A percentile compares a stretch with the other conserved stretches of the same genome.
Conservation (phyloP, 768 basidiomycete genomes). For the Kwoniella heveanensis region DNA sequence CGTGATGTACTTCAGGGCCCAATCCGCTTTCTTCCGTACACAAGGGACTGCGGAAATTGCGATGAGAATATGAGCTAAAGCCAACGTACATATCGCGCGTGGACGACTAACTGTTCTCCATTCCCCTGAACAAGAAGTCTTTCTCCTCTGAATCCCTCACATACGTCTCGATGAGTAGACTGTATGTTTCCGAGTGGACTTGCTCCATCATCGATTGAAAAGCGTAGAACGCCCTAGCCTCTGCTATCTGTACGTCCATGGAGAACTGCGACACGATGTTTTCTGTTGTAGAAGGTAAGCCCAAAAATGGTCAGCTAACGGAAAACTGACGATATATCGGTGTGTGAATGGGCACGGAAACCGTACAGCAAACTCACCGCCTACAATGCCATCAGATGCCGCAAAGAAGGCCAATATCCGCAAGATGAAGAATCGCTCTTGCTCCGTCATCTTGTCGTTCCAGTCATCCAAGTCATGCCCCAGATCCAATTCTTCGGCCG, state of each 20-base stretch:
- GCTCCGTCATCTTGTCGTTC: constrained; percentile 56
- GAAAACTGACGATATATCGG: too few relatives aligned
- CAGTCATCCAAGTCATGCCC: constrained; percentile 56
- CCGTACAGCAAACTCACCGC: constrained; percentile 28
- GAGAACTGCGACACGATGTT: constrained; percentile 55
- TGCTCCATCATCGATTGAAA: constrained; percentile 57
- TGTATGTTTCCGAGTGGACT: constrained; percentile 56
- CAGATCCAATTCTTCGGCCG: constrained; percentile 56
- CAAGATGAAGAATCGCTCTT: constrained; percentile 55
- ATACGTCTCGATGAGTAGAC: constrained; percentile 56
- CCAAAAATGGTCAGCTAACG: too few relatives aligned
- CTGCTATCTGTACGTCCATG: constrained; percentile 55
- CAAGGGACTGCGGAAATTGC: constrained; percentile 42
- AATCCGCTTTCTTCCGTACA: constrained; percentile 55
- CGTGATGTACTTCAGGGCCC: constrained; percentile 55
- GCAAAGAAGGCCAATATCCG: constrained; percentile 82
- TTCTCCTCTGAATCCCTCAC: constrained; percentile 54
- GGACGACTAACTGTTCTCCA: constrained; percentile 53
- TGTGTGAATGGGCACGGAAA: neutral
- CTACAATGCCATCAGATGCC: constrained; percentile 63
- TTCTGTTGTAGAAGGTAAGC: too few relatives aligned
- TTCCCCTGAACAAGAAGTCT: constrained; percentile 52
- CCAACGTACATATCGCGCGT: too few relatives aligned
- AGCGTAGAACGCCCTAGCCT: constrained; percentile 55
- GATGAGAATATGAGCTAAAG: too few relatives aligned